phyloP scores from a whole-genome alignment of 1,139 yeast species.

The Blastobotrys proliferans region DNA sequence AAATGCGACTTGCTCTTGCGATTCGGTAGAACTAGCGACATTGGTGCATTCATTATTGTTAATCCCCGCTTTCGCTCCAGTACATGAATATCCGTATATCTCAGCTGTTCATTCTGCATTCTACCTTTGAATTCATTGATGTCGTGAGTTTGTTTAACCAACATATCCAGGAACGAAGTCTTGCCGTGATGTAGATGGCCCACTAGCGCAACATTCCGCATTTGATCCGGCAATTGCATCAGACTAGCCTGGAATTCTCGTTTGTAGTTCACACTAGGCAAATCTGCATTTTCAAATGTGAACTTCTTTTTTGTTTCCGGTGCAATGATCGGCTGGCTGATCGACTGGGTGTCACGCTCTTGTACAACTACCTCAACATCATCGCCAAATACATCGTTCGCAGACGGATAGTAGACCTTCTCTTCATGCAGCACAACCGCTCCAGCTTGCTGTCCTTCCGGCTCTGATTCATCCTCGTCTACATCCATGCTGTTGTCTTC shows the following conservation, averaged over 20 bases:
- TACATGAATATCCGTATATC: slow-evolving; percentile 68
- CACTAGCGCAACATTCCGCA: slow-evolving; percentile 74
- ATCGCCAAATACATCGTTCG: slow-evolving; percentile 47
- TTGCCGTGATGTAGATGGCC: slow-evolving; percentile 89
- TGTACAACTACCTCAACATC: slow-evolving; percentile 65
- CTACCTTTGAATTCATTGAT: slow-evolving; percentile 31
- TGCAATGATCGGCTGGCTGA: slow-evolving; percentile 61
- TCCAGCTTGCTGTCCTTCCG: slow-evolving; percentile 6
- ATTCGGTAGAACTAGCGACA: slow-evolving; percentile 59
- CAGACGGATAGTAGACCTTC: slow-evolving; percentile 41
- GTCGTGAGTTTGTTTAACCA: slow-evolving; percentile 61
- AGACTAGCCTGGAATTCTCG: slow-evolving; percentile 56
- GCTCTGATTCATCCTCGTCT: slow-evolving; percentile 18
- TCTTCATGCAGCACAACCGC: slow-evolving; percentile 44
- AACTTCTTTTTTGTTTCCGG: slow-evolving; percentile 47
- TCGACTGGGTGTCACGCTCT: slow-evolving; percentile 50
- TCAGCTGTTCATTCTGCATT: slow-evolving; percentile 38
- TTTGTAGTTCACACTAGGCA: slow-evolving; percentile 61
- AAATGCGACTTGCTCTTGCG: slow-evolving; percentile 52
- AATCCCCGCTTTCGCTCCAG: slow-evolving; percentile 70
- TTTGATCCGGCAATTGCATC: slow-evolving; percentile 56
- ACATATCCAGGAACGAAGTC: slow-evolving; percentile 68
- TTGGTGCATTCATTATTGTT: slow-evolving; percentile 60
- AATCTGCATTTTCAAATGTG: slow-evolving; percentile 46
- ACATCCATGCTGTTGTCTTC: slow-evolving; percentile 20